Base-by-base conservation (phyloP, 2,329 filamentous ascomycete species). In the Fusarium keratoplasticum region DNA sequence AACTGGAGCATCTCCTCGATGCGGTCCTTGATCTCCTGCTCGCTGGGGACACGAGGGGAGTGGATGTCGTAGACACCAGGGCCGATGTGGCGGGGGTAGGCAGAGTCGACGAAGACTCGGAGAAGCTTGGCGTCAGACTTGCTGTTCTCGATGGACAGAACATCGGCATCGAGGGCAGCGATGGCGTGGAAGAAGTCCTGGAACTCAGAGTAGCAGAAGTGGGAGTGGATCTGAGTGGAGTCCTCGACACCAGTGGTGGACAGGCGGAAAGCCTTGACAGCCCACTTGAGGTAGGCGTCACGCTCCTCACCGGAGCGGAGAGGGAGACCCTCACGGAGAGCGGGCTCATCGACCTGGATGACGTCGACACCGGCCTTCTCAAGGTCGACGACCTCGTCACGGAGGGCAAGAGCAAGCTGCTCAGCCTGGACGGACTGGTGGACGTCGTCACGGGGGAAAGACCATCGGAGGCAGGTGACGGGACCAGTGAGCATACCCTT, bases 131-230 rank as follows among this genome's bases (percentile, higher is more conserved):
- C 96, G 82, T 99, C 96, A 80, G 94, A 97, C 93, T 99, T 99
- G 93, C 94, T 97, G 94, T 99, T 99, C 93, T 99, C 96, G 80
- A 99, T 99, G 83, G 94, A 97, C 81, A 99, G 92, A 75, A 99
- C 96, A 87, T 99, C 96, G 74, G 96, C 96, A 84, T 99, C 96
- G 76, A 99, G 93, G 72, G 96, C 96, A 76, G 96, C 95, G 80
- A 99, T 99, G 87, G 96, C 96, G 88, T 98, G 95, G 95, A 99
- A 99, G 91, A 99, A 99, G 90, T 99, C 96, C 89, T 99, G 96
- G 94, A 99, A 99, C 91, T 99, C 96, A 62, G 96, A 98, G 93
- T 99, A 99, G 87, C 96, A 99, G 94, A 99, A 99, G 90, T 99
- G 96, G 75, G 95, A 98, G 93, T 99, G 96, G 86, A 99, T 98